Base-by-base conservation (phyloP, 1,139 yeast genomes). In the Debaryomyces coudertii region DNA sequence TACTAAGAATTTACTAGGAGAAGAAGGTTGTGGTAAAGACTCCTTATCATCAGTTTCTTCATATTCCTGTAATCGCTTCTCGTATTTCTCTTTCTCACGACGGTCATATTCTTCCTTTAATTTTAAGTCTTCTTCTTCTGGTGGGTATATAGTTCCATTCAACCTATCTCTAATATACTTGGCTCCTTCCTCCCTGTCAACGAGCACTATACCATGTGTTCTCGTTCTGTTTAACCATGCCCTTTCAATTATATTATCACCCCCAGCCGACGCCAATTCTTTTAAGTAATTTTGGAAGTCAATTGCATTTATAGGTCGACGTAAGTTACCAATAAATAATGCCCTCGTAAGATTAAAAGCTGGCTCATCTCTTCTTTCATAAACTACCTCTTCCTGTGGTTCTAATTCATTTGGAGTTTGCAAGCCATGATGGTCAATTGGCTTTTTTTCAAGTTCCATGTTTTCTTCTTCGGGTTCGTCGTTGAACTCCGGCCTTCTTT, bases 171-270 rank as follows among this genome's bases (percentile, higher is more conserved):
- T 65, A 16, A 76, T 54, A 29, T 57, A 58, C 7, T 53, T 60
- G 1, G 80, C 79, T 2, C 77, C 78, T 37, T 66, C 69, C 44
- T 69, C 69, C 29, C 59, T 65, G 40, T 69, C 66, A 14, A 70
- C 65, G 44, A 75, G 61, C 14, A 76, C 74, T 34, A 73, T 70
- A 9, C 72, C 76, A 51, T 76, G 80, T 3, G 76, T 64, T 53
- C 78, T 55, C 28, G 65, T 54, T 33, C 68, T 55, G 49, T 71
- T 75, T 47, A 75, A 58, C 80, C 80, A 76, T 4, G 77, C 78
- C 40, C 80, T 57, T 49, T 74, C 79, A 28, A 75, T 61, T 2
- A 47, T 46, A 28, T 57, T 57, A 2, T 55, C 57, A 2, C 66
- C 64, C 3, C 65, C 68, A 22, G 55, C 49, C 15, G 46, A 33